Percentiles rank a stretch among this genome's conserved stretches.
Conservation (phyloP, 1,284 basidiomycete species). For the Filobasidium uniguttulatum region DNA sequence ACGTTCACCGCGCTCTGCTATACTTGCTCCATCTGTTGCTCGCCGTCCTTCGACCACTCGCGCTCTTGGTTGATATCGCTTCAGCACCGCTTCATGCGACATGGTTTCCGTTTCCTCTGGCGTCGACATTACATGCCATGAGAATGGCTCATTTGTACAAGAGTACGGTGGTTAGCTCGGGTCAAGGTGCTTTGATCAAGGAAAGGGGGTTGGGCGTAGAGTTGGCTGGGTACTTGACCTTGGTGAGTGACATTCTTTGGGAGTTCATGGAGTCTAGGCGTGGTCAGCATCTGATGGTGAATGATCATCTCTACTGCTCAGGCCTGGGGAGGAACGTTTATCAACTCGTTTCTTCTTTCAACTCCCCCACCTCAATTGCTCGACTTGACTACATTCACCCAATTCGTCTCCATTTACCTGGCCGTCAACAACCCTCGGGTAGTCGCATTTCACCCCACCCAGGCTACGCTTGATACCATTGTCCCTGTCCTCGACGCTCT, state of each 20-base stretch:
- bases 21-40: not conserved
- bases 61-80: slow-evolving; percentile 10
- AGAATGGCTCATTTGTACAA: slow-evolving; percentile 11
- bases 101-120: slow-evolving; percentile 14
- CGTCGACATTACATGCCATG: slow-evolving; percentile 13
- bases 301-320: not conserved
- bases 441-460: slow-evolving; percentile 6
- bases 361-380: slow-evolving; percentile 15
- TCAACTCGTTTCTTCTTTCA: slow-evolving; percentile 13
- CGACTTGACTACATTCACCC: slow-evolving; percentile 8
- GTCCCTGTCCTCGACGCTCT: slow-evolving; percentile 15
- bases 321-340: slow-evolving; percentile 16
- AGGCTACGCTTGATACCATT: slow-evolving; percentile 11
- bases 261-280: not conserved
- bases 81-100: slow-evolving; percentile 3
- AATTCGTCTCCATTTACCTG: slow-evolving; percentile 15
- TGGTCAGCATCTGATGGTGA: not conserved
- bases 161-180: slow-evolving; percentile 7
- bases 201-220: slow-evolving; percentile 8
- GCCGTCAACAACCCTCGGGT: slow-evolving; percentile 11
- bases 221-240: slow-evolving; percentile 12
- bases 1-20: not conserved
- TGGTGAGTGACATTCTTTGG: slow-evolving; percentile 6
- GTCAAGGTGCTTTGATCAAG: slow-evolving; percentile 9
- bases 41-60: slow-evolving; percentile 11